Base-by-base conservation (phyloP, 192 early-diverging fungal species). In the Backusella luteola region DNA sequence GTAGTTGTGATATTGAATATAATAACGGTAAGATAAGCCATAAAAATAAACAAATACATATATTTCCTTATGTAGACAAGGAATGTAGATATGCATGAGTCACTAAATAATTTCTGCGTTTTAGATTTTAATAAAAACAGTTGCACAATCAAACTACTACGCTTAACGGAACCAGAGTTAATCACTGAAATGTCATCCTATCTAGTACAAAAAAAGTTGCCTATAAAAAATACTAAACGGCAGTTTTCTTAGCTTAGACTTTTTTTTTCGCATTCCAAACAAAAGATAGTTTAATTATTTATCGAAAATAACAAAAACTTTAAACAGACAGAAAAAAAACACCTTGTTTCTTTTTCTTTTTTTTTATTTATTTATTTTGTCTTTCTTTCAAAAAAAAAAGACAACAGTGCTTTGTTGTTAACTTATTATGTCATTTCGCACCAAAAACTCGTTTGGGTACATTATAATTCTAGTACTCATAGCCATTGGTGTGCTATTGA, bases 1-100 rank as follows among this genome's bases (percentile, higher is more conserved):
- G 88, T 49, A 71, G 80, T 41, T 90, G 88, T 66, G 70, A 77
- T 35, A 17, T 66, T 23, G 26, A 66, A n/a, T 9, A 11, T 34
- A 71, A 71, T 67, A 34, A 77, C 34, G 76, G 76, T 72, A 35
- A 35, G 17, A 35, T 32, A 32, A 32, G 32, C 2, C 32, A 32
- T 32, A 32, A 32, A 32, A 4, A 67, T 35, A 17, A 35, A 35
- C 11, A 35, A 34, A 29, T 0, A 63, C 23, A 63, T 14, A 26
- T 12, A 29, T 67, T 19, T 67, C 63, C 29, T 34, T 17, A 14
- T 63, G 56, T 9, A 63, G 56, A 29, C 26, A 63, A 32, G 23
- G 56, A 63, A 63, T 63, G 56, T 21, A 53, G n/a, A 11, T 6
- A 21, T 53, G n/a, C 53, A 19, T 9, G 23, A 14, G 4, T 56